Evolutionary conservation across 768 basidiomycete species (phyloP).

Genomic region (Lactifluus rugatus): DNA sequence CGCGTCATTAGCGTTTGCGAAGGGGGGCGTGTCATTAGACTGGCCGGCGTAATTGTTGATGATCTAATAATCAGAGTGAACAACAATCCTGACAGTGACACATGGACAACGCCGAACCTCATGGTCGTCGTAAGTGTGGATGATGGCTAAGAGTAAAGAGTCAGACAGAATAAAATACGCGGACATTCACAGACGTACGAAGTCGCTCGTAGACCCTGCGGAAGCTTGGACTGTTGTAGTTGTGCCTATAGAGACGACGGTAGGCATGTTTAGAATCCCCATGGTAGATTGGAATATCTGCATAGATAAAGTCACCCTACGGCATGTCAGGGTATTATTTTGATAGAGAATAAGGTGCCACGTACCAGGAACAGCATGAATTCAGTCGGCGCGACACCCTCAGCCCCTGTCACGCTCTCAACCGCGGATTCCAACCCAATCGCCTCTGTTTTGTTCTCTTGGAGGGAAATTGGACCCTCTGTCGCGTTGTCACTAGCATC

Average conservation of each 20-base stretch:
- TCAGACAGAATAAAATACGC: not conserved
- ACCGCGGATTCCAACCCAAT: conserved; percentile 1
- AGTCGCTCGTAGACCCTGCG: conserved; percentile 57
- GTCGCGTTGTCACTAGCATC: conserved; percentile 2
- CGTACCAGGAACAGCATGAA: conserved; percentile 52
- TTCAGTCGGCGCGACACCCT: conserved; percentile 30
- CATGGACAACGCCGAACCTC: conserved; percentile 32
- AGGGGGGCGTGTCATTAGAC: conserved; percentile 45
- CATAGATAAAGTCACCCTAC: conserved; percentile 64
- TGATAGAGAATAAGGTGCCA: not conserved
- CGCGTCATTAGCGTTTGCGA: conserved; percentile 47
- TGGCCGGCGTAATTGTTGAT: conserved; percentile 58
- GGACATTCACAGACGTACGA: conserved; percentile 37
- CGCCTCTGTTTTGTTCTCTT: not conserved
- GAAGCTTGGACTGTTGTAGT: conserved; percentile 56
- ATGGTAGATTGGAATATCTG: conserved; percentile 56
- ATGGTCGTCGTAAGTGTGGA: conserved; percentile 67
- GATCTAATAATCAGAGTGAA: conserved; percentile 31
- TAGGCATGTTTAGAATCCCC: conserved; percentile 53
- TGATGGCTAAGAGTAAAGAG: conserved; percentile 33
- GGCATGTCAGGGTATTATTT: not conserved
- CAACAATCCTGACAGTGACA: not conserved
- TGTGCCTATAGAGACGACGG: conserved; percentile 54
- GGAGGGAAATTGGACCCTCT: not conserved
- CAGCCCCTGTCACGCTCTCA: conserved; percentile 1